Evolutionary conservation across 805 yeast genomes (phyloP), one percentile per base, ranked within the genome.

Genomic region (Starmerella asiatica): DNA sequence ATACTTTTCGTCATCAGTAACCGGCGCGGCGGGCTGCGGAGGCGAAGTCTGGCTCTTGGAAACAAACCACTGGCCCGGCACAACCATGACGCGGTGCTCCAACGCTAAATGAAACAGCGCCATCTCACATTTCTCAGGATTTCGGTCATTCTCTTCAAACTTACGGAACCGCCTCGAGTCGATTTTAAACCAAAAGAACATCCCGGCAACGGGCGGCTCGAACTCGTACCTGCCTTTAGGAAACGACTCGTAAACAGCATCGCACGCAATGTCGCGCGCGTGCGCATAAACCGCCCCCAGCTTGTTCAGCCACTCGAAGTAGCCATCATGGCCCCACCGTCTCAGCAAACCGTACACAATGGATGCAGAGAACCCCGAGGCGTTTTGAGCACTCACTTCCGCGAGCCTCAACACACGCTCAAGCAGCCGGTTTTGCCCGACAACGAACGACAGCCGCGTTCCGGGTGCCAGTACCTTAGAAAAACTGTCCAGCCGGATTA

Each of bases 401-500:
- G 80, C 83, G 40, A 78, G 64, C 50, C 91, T 70, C 38, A 76
- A 58, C 51, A 65, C 69, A 50, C 88, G 70, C 59, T 79, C 84
- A 49, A 81, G 55, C 37, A 85, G 58, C 15, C 54, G 49, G 32
- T 65, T 63, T 58, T 80, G 85, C 44, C 79, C 93, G 20, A 81
- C 77, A 45, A 85, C 68, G 94, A 94, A 85, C 39, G 95, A 94
- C 43, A 81, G 56, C 64, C 96, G 76, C 23, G 76, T 55, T 50
- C 95, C 95, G 15, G 96, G 96, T 3, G 94, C 95, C 40, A 86
- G 63, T 20, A 85, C 85, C 65, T 85, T 85, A 38, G 95, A 84
- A 62, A 81, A 78, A 1, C 94, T 80, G 59, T 85, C 96, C 55
- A 86, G 68, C 57, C 96, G 74, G 40, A 85, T 57, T 29, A 85